phyloP scores from a whole-genome alignment of 306 rosid species.

The Citrullus colocynthis region DNA sequence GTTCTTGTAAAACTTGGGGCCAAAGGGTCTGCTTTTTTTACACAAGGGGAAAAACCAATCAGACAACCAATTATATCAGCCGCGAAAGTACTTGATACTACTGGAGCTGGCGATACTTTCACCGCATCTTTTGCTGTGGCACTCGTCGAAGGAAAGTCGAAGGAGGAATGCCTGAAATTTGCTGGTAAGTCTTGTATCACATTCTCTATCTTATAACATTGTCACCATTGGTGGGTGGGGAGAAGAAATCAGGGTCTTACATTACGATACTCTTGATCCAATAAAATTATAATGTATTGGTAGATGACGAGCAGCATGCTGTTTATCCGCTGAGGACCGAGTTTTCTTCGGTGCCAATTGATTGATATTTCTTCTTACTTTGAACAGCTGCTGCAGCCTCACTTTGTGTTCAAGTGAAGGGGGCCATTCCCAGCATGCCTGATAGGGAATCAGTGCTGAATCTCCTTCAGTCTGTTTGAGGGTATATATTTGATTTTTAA shows the following conservation, averaged over 20 bases:
- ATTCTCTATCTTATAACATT: not conserved
- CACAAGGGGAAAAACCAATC: constrained; percentile 73
- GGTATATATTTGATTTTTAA: not conserved
- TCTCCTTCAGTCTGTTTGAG: constrained; percentile 45
- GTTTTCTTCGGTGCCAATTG: not conserved
- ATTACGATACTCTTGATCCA: not conserved
- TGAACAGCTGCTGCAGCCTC: constrained; percentile 89
- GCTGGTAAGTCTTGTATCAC: constrained; percentile 36
- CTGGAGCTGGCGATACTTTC: constrained; percentile 94
- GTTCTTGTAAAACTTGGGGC: constrained; percentile 81
- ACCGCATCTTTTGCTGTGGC: constrained; percentile 93
- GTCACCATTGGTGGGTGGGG: not conserved
- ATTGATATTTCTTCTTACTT: constrained; percentile 1
- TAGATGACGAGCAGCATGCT: not conserved
- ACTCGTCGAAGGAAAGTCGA: constrained; percentile 68
- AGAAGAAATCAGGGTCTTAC: not conserved
- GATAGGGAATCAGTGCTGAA: constrained; percentile 58
- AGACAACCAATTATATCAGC: constrained; percentile 53
- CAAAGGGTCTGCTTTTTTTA: constrained; percentile 72
- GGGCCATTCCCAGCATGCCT: constrained; percentile 97
- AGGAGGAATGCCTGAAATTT: constrained; percentile 56
- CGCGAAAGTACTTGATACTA: constrained; percentile 57
- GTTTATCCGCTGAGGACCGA: not conserved
- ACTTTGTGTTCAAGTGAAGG: constrained; percentile 91
- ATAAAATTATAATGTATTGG: not conserved